These are phyloP conservation scores for Ascoidea rubescens DNA, from an alignment of 805 yeast genomes.

Conservation along the genomic window DNA sequence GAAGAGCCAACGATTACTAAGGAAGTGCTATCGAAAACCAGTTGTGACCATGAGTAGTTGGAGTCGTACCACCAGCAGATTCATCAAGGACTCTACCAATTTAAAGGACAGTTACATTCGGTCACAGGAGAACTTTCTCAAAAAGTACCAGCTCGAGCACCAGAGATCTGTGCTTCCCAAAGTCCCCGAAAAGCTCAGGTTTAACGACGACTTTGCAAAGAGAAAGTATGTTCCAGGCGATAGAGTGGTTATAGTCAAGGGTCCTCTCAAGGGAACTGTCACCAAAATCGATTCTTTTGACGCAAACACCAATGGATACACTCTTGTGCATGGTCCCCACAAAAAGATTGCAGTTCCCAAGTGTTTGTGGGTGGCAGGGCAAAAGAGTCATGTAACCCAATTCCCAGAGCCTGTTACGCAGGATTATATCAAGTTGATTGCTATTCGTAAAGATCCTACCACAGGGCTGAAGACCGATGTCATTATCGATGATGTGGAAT, in stretches of 20 bases:
- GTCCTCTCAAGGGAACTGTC: conserved; percentile 61
- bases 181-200: no score
- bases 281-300: conserved; percentile 51
- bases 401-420: conserved; percentile 52
- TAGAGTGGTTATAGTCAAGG: conserved; percentile 57
- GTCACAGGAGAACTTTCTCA: no score
- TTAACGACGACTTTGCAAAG: conserved; percentile 28
- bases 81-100: no score
- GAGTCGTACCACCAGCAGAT: no score
- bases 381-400: conserved; percentile 54
- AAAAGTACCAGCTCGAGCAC: no score
- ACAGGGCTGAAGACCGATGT: conserved; percentile 52
- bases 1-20: no score
- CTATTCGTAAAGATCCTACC: conserved; percentile 51
- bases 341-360: conserved; percentile 56
- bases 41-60: no score
- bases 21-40: no score
- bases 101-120: no score
- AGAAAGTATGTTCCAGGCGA: conserved; percentile 65
- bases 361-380: conserved; percentile 58
- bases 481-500: conserved; percentile 63
- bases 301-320: conserved; percentile 45
- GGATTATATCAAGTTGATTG: conserved; percentile 58
- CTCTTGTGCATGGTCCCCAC: conserved; percentile 56
- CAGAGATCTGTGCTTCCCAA: no score